phyloP scores from a whole-genome alignment of 805 yeast species.

The Candida insectorum region DNA sequence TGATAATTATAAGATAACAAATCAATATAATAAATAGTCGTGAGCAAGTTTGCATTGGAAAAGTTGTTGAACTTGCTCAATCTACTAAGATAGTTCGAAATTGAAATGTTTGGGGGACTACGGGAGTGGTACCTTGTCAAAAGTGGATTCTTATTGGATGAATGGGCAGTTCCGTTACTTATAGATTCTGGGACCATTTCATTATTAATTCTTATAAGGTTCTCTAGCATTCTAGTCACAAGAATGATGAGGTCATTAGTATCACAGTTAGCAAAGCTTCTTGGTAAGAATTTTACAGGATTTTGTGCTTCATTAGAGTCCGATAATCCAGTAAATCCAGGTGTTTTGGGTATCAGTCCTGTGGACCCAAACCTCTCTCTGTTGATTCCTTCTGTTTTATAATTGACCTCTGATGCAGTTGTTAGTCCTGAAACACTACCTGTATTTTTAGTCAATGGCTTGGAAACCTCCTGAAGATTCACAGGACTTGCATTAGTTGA shows the following conservation, averaged over 20 bases:
- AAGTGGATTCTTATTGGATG: conserved; percentile 13
- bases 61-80: conserved; percentile 80
- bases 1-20: conserved; percentile 70
- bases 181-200: conserved; percentile 34
- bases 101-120: conserved; percentile 84
- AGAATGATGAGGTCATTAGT: conserved; percentile 66
- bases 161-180: conserved; percentile 14
- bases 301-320: too few relatives aligned
- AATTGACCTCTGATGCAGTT: too few relatives aligned
- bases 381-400: too few relatives aligned
- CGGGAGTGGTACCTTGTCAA: conserved; percentile 92
- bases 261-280: conserved; percentile 60
- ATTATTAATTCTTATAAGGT: conserved; percentile 76
- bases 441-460: too few relatives aligned
- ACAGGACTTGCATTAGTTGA: not conserved
- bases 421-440: too few relatives aligned
- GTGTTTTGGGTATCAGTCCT: not conserved
- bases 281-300: conserved; percentile 4
- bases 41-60: conserved; percentile 76
- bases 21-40: conserved; percentile 89
- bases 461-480: too few relatives aligned
- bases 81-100: conserved; percentile 71
- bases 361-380: too few relatives aligned
- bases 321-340: too few relatives aligned
- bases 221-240: conserved; percentile 75